Conservation (phyloP, 257 asterid species). For the Fraxinus cuspidata region DNA sequence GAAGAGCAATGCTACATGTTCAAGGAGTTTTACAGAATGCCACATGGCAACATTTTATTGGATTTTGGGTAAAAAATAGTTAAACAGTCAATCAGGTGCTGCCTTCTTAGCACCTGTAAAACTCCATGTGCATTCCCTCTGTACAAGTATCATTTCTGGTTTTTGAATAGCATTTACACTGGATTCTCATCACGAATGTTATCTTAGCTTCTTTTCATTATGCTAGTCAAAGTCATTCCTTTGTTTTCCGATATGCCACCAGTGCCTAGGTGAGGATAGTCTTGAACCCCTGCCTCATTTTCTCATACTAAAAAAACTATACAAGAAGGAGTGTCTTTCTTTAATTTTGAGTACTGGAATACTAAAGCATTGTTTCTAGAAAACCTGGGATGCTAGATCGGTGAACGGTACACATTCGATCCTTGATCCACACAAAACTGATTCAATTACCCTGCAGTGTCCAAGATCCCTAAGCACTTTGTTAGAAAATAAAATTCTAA, state of each 20-base stretch:
- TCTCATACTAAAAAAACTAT: background rate
- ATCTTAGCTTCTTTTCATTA: background rate
- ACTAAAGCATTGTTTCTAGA: background rate
- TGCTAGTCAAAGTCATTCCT: background rate
- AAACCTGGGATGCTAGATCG: slow-evolving; percentile 10
- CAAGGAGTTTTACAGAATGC: too few species aligned
- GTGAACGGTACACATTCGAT: background rate
- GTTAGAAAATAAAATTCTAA: background rate
- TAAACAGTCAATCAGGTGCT: too few species aligned
- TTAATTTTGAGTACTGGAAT: background rate
- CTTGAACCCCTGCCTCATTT: background rate
- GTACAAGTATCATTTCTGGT: too few species aligned
- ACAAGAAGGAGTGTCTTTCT: background rate
- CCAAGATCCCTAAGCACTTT: slow-evolving; percentile 10
- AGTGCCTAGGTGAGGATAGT: background rate
- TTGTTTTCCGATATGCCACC: background rate
- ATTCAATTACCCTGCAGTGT: background rate
- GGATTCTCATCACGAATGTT: background rate
- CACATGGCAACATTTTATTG: too few species aligned
- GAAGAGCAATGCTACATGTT: too few species aligned
- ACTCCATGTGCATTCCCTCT: too few species aligned
- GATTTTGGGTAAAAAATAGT: too few species aligned
- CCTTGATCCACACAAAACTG: background rate
- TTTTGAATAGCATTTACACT: background rate
- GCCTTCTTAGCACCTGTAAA: too few species aligned